phyloP scores from a whole-genome alignment of 768 basidiomycete species.

The Wakefieldia striispora region DNA sequence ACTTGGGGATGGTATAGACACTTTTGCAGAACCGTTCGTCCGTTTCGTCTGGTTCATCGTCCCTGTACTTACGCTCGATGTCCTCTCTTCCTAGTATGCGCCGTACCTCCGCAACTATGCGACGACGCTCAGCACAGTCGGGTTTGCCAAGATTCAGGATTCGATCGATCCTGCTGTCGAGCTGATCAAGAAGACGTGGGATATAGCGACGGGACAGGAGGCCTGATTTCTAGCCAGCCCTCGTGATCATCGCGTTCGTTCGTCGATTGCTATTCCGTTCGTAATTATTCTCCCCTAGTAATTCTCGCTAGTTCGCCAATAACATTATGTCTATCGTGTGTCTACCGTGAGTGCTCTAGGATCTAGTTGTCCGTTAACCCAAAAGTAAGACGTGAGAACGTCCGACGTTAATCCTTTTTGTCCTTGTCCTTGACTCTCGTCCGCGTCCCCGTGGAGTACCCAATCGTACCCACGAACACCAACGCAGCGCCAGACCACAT shows the following conservation, averaged over 20 bases:
- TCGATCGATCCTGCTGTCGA: conserved; percentile 54
- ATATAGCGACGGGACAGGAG: conserved; percentile 64
- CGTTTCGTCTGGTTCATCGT: conserved; percentile 3
- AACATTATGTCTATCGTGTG: conserved; percentile 16
- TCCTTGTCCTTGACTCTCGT: conserved; percentile 22
- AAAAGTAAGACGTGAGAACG: background rate
- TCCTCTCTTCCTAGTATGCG: conserved; percentile 53
- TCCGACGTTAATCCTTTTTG: conserved; percentile 23
- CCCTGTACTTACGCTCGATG: background rate
- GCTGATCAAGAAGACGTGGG: conserved; percentile 68
- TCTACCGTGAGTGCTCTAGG: background rate
- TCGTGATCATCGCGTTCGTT: no score
- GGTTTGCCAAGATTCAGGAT: conserved; percentile 62
- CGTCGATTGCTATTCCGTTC: conserved; percentile 1
- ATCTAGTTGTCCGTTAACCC: no score
- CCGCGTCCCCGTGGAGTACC: conserved; percentile 47
- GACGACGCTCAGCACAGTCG: conserved; percentile 66
- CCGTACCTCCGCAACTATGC: conserved; percentile 75
- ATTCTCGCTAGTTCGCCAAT: conserved; percentile 2
- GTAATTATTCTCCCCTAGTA: background rate
- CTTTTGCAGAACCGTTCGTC: conserved; percentile 74
- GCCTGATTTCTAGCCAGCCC: conserved; percentile 13
- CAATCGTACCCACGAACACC: conserved; percentile 70
- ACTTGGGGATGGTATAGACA: conserved; percentile 92
- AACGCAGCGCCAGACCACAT: conserved; percentile 71